Evolutionary conservation across 257 asterid genomes (phyloP), one percentile per base, ranked within the genome.

Genomic region (Paulownia fortunei): DNA sequence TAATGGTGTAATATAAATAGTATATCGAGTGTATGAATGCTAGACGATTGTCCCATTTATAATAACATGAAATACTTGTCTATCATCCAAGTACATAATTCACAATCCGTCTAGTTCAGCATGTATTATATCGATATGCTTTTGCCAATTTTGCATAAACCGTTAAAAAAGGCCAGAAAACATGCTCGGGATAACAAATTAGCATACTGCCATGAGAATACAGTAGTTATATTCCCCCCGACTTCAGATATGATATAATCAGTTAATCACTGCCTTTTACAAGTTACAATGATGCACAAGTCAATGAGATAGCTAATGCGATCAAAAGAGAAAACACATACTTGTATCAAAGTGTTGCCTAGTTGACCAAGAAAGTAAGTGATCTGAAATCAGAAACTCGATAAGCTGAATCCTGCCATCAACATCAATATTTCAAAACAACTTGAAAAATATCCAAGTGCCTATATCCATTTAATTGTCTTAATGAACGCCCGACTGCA

Each of bases 371-470:
- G 90, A 77, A 18, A 85, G 76, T 44, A 90, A 84, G 88, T 84
- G 69, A 83, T 96, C 98, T 15, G 96, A 87, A 80, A 96, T 87
- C 86, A 96, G 85, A 78, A 92, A 92, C 90, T 93, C 97, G 36
- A 92, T 82, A 66, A 96, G 93, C 92, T 93, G 98, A 80, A 92
- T 92, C 99, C 99, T 96, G 97, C 85, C 81, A 85, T 83, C 69
- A 77, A 77, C 77, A 69, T 41, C 19, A 65, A 71, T 15, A 69
- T 56, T 37, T 58, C 69, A 82, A 73, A 1, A 69, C 16, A 66
- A 55, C 41, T n/a, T 27, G 5, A 60, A 49, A 46, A 34, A 27
- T 73, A 18, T 42, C n/a, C 67, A 26, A 10, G 73, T 67, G 36
- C 3, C 10, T 66, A 41, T 8, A 37, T 21, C 46, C 30, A 15